Conservation (phyloP, 2,329 filamentous ascomycete species). For the Ilyonectria mors-panacis region DNA sequence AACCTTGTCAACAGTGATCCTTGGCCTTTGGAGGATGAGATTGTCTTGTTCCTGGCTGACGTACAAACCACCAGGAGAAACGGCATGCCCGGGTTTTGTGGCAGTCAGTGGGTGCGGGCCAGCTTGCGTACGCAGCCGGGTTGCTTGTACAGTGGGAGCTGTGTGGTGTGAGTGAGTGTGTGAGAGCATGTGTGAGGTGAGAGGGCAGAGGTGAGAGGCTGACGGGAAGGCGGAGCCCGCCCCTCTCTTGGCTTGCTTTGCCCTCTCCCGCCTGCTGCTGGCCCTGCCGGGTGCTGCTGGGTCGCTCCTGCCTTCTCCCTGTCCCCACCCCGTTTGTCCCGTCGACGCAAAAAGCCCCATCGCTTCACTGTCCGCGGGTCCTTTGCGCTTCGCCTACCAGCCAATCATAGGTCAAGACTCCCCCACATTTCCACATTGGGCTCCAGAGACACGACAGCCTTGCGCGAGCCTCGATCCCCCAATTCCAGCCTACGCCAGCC, state of each 20-base stretch:
- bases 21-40: slow-evolving; percentile 1
- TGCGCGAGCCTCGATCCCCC: slow-evolving; percentile 47
- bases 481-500: slow-evolving; percentile 47
- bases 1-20: slow-evolving; percentile 26
- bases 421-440: slow-evolving; percentile 39
- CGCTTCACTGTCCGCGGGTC: slow-evolving; percentile 24
- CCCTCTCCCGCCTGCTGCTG: slow-evolving; percentile 31
- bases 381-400: slow-evolving; percentile 42
- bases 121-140: slow-evolving; percentile 11
- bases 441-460: slow-evolving; percentile 46
- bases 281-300: slow-evolving; percentile 23
- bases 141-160: not conserved
- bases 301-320: slow-evolving; percentile 19
- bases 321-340: slow-evolving; percentile 27
- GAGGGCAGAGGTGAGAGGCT: slow-evolving; percentile 39
- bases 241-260: slow-evolving; percentile 36
- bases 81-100: slow-evolving; percentile 13
- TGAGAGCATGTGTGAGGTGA: slow-evolving; percentile 26
- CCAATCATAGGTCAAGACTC: slow-evolving; percentile 44
- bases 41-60: slow-evolving; percentile 12
- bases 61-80: slow-evolving; percentile 11
- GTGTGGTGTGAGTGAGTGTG: slow-evolving; percentile 12
- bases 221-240: slow-evolving; percentile 44
- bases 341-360: slow-evolving; percentile 32
- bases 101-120: slow-evolving; percentile 3